Conservation (phyloP, 2,329 filamentous ascomycete genomes). For the Fusarium napiforme region DNA sequence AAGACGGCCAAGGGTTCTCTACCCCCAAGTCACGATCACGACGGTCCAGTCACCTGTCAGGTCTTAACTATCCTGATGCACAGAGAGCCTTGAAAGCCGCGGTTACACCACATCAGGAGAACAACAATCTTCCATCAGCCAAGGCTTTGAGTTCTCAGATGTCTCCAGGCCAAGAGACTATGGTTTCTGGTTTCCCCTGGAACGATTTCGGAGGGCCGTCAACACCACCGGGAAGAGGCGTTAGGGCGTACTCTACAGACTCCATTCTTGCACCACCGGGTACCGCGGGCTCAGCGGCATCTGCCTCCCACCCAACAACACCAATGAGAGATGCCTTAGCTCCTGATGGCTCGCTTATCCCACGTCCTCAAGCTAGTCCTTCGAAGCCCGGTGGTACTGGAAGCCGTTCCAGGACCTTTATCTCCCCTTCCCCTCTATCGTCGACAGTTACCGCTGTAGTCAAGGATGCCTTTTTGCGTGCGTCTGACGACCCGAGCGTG, state of each 20-base stretch:
- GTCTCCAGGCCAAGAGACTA: constrained; percentile 50
- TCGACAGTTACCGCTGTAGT: constrained; percentile 69
- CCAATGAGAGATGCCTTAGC: constrained; percentile 47
- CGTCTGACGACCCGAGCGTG: constrained; percentile 53
- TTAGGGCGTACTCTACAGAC: constrained; percentile 53
- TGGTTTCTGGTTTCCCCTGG: constrained; percentile 59
- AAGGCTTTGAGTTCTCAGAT: constrained; percentile 50
- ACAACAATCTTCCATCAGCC: constrained; percentile 51
- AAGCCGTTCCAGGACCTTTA: constrained; percentile 58
- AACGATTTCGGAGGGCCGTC: constrained; percentile 49
- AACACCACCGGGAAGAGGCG: constrained; percentile 49
- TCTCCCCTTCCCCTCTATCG: constrained; percentile 69
- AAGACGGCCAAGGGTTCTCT: constrained; percentile 34
- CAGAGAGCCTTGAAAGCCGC: constrained; percentile 46
- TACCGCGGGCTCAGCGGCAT: constrained; percentile 30
- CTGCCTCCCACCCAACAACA: constrained; percentile 47
- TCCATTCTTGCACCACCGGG: constrained; percentile 45
- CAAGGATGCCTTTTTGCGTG: constrained; percentile 64
- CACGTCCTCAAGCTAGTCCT: constrained; percentile 43
- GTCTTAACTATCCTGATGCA: constrained; percentile 56
- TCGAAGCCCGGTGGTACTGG: constrained; percentile 43
- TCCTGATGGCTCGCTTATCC: constrained; percentile 45
- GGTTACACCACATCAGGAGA: constrained; percentile 50
- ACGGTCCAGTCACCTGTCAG: constrained; percentile 61
- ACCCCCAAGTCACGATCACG: constrained; percentile 53